Evolutionary conservation across 2,329 filamentous ascomycete genomes (phyloP).

Genomic region (Madurella fahalii): DNA sequence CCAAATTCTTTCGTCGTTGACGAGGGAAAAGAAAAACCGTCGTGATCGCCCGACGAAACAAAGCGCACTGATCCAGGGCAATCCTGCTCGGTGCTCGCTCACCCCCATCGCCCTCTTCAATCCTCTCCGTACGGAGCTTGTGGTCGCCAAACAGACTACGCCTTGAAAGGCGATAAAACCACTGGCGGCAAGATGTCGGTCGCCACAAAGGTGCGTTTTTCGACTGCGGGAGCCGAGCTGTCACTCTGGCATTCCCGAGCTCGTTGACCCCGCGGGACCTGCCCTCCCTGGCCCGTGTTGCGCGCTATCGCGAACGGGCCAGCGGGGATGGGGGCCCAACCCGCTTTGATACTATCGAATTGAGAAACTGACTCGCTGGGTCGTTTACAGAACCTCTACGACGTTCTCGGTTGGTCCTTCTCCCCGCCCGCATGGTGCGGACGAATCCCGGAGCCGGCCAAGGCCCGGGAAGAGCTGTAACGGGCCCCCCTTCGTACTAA

Average conservation of each 20-base stretch:
- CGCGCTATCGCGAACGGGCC: neutral
- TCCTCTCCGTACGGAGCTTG: conserved; percentile 20
- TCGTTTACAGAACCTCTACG: conserved; percentile 78
- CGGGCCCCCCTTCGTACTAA: conserved; percentile 18
- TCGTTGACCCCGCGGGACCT: neutral
- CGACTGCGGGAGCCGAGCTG: neutral
- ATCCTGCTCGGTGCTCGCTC: conserved; percentile 19
- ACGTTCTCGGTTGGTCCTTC: conserved; percentile 81
- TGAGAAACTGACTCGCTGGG: conserved; percentile 26
- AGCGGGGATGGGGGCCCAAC: no score
- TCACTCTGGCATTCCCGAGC: neutral
- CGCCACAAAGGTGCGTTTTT: conserved; percentile 53
- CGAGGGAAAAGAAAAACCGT: conserved; percentile 17
- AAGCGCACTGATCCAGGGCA: conserved; percentile 20
- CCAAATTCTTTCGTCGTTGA: conserved; percentile 19
- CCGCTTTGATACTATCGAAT: neutral
- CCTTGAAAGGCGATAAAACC: conserved; percentile 35
- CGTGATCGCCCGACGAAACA: conserved; percentile 14
- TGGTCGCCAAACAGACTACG: conserved; percentile 33
- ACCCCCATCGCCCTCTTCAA: conserved; percentile 16
- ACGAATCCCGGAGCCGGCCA: neutral
- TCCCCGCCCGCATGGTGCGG: conserved; percentile 21
- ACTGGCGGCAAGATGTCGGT: conserved; percentile 57
- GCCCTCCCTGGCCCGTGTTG: neutral
- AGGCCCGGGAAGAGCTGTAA: neutral